phyloP scores from a whole-genome alignment of 495 filamentous ascomycete genomes.

The Aspergillus nanangensis region DNA sequence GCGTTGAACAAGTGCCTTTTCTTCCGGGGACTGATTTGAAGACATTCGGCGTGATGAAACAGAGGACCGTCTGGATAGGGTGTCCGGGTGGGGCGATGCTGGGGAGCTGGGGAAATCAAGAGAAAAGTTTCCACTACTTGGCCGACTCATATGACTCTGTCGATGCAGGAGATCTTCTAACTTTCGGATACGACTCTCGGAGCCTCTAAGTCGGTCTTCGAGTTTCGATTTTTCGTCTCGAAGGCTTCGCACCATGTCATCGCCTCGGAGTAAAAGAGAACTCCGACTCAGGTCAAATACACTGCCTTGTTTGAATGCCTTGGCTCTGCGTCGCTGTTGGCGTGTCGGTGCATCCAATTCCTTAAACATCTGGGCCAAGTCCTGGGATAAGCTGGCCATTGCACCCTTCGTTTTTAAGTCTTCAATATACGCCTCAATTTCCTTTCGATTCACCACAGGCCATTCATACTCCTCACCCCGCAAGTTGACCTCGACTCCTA shows the following conservation, averaged over 20 bases:
- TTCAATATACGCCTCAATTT: constrained; percentile 52
- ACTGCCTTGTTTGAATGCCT: constrained; percentile 94
- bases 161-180: constrained; percentile 91
- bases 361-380: constrained; percentile 63
- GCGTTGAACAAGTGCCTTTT: constrained; percentile 60
- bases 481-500: constrained; percentile 81
- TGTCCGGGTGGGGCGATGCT: constrained; percentile 51
- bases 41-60: constrained; percentile 63
- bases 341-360: constrained; percentile 64
- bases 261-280: constrained; percentile 73
- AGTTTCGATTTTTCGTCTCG: constrained; percentile 75
- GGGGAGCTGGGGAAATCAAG: constrained; percentile 43
- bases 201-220: constrained; percentile 77
- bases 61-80: constrained; percentile 57
- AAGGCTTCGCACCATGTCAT: constrained; percentile 70
- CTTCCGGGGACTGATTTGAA: constrained; percentile 60
- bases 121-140: constrained; percentile 65
- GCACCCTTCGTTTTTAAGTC: constrained; percentile 39
- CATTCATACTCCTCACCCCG: constrained; percentile 74
- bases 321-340: constrained; percentile 71
- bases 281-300: constrained; percentile 80
- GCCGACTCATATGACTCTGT: constrained; percentile 67
- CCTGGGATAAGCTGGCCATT: constrained; percentile 42
- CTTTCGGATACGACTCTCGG: constrained; percentile 86
- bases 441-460: constrained; percentile 60